phyloP scores from a whole-genome alignment of 2,329 filamentous ascomycete genomes.

The Aspergillus fructus region DNA sequence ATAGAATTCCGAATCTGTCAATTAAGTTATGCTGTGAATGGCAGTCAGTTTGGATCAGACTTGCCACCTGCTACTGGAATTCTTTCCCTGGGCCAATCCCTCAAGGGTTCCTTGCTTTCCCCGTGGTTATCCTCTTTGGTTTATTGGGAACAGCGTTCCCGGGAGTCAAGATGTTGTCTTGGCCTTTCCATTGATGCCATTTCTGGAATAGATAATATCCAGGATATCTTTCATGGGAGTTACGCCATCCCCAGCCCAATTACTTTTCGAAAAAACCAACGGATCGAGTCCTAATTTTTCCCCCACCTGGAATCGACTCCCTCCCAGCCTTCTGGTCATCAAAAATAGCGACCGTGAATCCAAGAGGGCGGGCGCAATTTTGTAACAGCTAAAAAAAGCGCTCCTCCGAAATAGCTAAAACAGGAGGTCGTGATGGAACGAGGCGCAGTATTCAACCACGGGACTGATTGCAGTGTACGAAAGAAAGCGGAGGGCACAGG shows the following conservation, averaged over 20 bases:
- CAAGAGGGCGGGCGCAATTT: background rate
- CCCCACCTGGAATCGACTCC: background rate
- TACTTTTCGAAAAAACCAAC: background rate
- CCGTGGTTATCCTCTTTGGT: background rate
- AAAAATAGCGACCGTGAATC: background rate
- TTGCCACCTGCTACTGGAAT: background rate
- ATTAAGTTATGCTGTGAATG: background rate
- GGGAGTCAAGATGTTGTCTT: background rate
- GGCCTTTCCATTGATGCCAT: background rate
- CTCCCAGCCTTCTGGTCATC: background rate
- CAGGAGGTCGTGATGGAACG: background rate
- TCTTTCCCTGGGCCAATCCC: background rate
- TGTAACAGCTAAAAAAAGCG: constrained; percentile 6
- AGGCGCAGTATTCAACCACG: constrained; percentile 11
- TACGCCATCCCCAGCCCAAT: background rate
- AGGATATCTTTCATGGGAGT: background rate
- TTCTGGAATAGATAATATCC: background rate
- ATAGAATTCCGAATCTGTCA: background rate
- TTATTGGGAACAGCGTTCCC: background rate
- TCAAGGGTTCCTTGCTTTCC: background rate
- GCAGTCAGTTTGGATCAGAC: background rate
- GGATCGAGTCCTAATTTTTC: background rate
- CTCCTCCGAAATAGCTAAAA: background rate
- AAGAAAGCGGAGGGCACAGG: background rate
- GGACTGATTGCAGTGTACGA: background rate